Evolutionary conservation across 1,139 yeast genomes (phyloP), one percentile per base, ranked within the genome.

Genomic region (Candida glucosophila): DNA sequence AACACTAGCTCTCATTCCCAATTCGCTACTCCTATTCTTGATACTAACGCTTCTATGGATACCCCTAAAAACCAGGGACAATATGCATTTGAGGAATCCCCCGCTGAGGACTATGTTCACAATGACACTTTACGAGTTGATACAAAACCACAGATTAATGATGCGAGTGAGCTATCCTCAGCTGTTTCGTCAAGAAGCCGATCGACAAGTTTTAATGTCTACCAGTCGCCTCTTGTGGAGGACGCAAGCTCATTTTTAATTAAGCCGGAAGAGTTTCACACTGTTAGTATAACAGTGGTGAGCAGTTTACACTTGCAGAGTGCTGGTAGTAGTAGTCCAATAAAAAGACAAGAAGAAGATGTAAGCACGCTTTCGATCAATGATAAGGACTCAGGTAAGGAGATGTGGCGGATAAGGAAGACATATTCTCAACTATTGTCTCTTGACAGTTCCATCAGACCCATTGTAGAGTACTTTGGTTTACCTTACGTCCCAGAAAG

Each of bases 341-440:
- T 13, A 7, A 56, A 52, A 27, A 55, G 57, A 35, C 33, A 61
- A 2, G 81, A 73, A 22, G 82, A 76, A 20, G 74, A 79, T 5
- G 55, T 59, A 13, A 64, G 77, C n/a, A 62, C 81, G 1, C 57
- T 83, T 24, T 67, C 77, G 2, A 68, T 78, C 4, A 56, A 64
- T 17, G 90, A 81, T 41, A 59, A 73, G 16, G 70, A 58, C 6
- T 53, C 77, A 1, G 61, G 57, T 16, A 75, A 75, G 38, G 83
- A 76, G 41, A 68, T 80, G 65, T 83, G 92, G 81, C 65, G 75
- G 36, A 67, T 80, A 27, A 55, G 75, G 15, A 83, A 85, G 42
- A 58, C 75, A 3, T 63, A 69, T 29, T 53, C 65, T 1, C 78
- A 77, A 39, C 49, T 83, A 15, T 36, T 53, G 5, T 60, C 63